Percentiles rank a stretch among this genome's conserved stretches.
phyloP scores from a whole-genome alignment of 345 rosid genomes.

The Citrus medica region DNA sequence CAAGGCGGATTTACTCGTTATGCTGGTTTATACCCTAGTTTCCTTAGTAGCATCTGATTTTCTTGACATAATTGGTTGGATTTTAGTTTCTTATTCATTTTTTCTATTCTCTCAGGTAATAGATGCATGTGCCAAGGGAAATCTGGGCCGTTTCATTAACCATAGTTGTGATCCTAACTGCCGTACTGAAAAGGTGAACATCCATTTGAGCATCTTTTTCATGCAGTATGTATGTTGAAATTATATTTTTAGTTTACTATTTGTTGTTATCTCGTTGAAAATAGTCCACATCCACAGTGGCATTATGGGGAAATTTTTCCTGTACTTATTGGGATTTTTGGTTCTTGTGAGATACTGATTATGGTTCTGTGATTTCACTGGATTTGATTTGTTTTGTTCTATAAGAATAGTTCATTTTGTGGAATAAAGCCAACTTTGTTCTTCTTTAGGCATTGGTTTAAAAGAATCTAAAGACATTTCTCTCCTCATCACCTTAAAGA shows the following conservation, averaged over 20 bases:
- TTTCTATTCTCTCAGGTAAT: slow-evolving; percentile 64
- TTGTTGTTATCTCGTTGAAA: not conserved
- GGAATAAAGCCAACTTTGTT: not conserved
- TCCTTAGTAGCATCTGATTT: not conserved
- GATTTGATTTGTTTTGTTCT: not conserved
- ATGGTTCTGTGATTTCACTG: not conserved
- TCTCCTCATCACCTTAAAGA: not conserved
- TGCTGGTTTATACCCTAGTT: not conserved
- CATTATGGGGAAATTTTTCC: not conserved
- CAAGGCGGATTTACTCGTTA: not conserved
- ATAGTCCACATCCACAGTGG: not conserved
- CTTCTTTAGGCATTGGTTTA: not conserved
- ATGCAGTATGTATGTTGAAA: not conserved
- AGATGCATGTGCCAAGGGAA: slow-evolving; percentile 94
- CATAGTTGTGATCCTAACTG: slow-evolving; percentile 99
- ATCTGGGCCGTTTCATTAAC: slow-evolving; percentile 95
- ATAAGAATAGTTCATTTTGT: not conserved
- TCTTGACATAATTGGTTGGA: slow-evolving; percentile 1
- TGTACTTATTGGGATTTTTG: not conserved
- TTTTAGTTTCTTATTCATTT: slow-evolving; percentile 6
- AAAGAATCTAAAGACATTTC: not conserved
- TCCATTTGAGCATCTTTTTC: slow-evolving; percentile 1
- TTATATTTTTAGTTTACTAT: not conserved
- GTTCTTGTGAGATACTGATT: not conserved
- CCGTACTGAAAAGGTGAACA: slow-evolving; percentile 91